Percentiles rank a stretch among this genome's conserved stretches.
These are phyloP conservation scores for Botrytis aclada DNA, from an alignment of 2,329 filamentous ascomycete species.

Conservation along the genomic window DNA sequence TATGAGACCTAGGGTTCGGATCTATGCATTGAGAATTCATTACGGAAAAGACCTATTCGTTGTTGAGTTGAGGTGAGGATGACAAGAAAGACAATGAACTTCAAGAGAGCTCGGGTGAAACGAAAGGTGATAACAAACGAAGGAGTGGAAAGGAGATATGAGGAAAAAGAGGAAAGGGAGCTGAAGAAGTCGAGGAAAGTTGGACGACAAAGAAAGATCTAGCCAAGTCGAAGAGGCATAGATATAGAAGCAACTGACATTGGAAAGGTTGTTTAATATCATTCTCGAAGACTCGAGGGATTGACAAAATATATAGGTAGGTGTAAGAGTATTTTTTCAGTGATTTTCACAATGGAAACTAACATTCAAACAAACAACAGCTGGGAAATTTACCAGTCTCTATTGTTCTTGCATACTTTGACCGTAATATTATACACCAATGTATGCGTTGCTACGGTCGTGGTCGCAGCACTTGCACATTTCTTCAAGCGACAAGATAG, in stretches of 20 bases:
- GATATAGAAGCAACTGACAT: not conserved
- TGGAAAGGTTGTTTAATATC: too few relatives aligned
- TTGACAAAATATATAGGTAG: rapidly evolving
- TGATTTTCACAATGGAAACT: not conserved
- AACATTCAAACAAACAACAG: rapidly evolving
- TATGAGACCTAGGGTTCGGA: not conserved
- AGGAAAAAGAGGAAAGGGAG: not conserved
- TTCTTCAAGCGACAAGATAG: not conserved
- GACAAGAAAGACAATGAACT: too few relatives aligned
- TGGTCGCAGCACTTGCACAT: not conserved
- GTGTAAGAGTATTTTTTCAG: not conserved
- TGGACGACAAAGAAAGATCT: not conserved
- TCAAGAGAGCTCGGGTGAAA: too few relatives aligned
- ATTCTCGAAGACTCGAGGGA: not conserved
- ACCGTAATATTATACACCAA: not conserved
- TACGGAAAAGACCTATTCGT: not conserved
- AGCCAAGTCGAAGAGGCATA: not conserved
- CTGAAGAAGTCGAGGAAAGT: not conserved
- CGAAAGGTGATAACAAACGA: too few relatives aligned
- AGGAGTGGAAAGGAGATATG: not conserved
- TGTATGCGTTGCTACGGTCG: not conserved
- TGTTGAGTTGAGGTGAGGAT: not conserved
- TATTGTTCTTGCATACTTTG: not conserved
- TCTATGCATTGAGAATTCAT: rapidly evolving
- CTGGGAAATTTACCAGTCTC: rapidly evolving